A percentile compares a stretch with the other conserved stretches of the same genome.
These are phyloP conservation scores for Drosera spatulata DNA, from an alignment of 179 eudicot species.

Conservation along the genomic window DNA sequence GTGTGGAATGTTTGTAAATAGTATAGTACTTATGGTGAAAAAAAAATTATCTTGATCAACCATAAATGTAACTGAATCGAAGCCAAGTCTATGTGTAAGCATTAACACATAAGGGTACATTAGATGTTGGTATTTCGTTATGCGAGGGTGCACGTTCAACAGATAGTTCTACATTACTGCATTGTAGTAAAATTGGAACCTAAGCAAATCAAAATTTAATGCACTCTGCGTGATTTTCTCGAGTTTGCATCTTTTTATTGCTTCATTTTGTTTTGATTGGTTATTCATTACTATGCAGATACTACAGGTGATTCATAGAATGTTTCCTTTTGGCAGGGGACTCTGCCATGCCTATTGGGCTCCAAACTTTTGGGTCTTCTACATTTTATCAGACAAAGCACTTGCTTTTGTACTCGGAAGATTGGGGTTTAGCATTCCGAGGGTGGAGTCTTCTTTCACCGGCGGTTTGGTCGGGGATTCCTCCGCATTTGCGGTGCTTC, in stretches of 20 bases:
- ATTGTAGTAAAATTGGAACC: too few species aligned
- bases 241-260: neutral
- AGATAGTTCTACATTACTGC: too few species aligned
- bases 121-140: too few species aligned
- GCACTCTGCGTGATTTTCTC: too few species aligned
- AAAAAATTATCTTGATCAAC: too few species aligned
- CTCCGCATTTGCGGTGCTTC: slow-evolving; percentile 82
- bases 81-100: too few species aligned
- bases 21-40: too few species aligned
- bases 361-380: slow-evolving; percentile 98
- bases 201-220: too few species aligned
- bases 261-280: slow-evolving; percentile 8
- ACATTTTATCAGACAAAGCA: slow-evolving; percentile 62
- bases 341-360: slow-evolving; percentile 99
- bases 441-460: slow-evolving; percentile 83
- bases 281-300: slow-evolving; percentile 58
- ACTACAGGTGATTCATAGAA: slow-evolving; percentile 70
- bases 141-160: too few species aligned
- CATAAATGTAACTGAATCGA: too few species aligned
- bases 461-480: slow-evolving; percentile 95
- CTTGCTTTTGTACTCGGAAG: slow-evolving; percentile 50
- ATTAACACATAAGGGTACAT: too few species aligned
- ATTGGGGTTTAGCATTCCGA: slow-evolving; percentile 50
- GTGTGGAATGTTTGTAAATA: too few species aligned
- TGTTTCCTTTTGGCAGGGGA: slow-evolving; percentile 99